phyloP scores from a whole-genome alignment of 2,329 filamentous ascomycete genomes.

The Xylaria sp. region DNA sequence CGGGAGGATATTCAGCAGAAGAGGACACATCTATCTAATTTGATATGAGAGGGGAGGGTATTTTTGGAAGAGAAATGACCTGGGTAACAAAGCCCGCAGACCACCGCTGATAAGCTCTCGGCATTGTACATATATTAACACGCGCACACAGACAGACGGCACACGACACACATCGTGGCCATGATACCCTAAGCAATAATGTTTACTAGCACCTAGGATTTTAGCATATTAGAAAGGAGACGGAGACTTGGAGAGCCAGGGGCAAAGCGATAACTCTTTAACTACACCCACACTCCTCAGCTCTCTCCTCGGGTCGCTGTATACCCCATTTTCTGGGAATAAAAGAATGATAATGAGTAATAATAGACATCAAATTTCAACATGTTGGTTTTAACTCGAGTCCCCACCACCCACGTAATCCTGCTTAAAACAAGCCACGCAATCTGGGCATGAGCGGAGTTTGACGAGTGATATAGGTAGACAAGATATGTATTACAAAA shows the following conservation, averaged over 20 bases:
- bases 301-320: no score
- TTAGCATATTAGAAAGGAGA: slow-evolving; percentile 9
- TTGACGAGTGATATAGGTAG: no score
- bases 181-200: slow-evolving; percentile 41
- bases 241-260: not conserved
- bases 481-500: not conserved
- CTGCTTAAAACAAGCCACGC: not conserved
- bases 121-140: slow-evolving; percentile 34
- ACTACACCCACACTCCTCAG: not conserved
- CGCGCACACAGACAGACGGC: slow-evolving; percentile 20
- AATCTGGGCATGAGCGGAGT: no score
- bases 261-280: not conserved
- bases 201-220: slow-evolving; percentile 32
- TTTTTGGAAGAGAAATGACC: not conserved
- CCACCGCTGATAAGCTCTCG: not conserved
- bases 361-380: not conserved
- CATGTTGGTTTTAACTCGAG: not conserved
- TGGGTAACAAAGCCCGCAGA: slow-evolving; percentile 11
- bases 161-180: slow-evolving; percentile 30
- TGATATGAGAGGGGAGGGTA: slow-evolving; percentile 14
- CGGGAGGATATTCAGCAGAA: not conserved
- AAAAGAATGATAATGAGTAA: not conserved
- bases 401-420: not conserved
- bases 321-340: no score
- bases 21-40: slow-evolving; percentile 15